Percentiles rank a stretch among this genome's conserved stretches.
phyloP scores from a whole-genome alignment of 1,284 basidiomycete genomes.

The Tausonia pullulans region DNA sequence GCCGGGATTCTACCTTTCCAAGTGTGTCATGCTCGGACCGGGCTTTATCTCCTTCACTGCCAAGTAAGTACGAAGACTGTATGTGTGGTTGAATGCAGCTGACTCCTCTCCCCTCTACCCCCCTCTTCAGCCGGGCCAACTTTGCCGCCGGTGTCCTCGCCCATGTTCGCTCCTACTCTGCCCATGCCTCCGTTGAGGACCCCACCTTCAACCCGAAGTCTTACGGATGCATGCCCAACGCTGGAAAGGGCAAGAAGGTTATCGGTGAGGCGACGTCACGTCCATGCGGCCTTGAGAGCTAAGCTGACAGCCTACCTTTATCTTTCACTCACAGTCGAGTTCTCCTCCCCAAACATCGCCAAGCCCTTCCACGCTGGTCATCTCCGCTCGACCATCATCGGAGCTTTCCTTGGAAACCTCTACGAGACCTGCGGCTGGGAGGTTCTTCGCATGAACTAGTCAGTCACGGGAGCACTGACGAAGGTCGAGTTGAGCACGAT shows the following conservation, averaged over 20 bases:
- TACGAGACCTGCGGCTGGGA: constrained; percentile 92
- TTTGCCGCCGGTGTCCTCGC: constrained; percentile 66
- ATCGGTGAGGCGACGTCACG: constrained; percentile 33
- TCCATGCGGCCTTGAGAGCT: background rate
- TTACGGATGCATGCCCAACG: constrained; percentile 57
- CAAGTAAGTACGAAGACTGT: constrained; percentile 31
- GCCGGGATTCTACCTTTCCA: constrained; percentile 43
- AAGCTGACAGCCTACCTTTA: background rate
- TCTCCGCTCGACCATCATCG: constrained; percentile 92
- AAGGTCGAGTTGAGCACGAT: background rate
- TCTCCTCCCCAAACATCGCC: constrained; percentile 95
- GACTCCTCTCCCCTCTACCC: background rate
- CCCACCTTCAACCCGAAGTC: constrained; percentile 45
- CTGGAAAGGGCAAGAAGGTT: constrained; percentile 68
- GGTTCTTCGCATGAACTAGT: constrained; percentile 81
- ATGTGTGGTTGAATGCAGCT: background rate
- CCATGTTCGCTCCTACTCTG: constrained; percentile 66
- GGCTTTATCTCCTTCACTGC: constrained; percentile 74
- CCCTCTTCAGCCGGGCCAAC: constrained; percentile 36
- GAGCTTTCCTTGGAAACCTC: constrained; percentile 81
- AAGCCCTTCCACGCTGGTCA: constrained; percentile 99
- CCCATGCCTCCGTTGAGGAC: constrained; percentile 33
- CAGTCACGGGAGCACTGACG: background rate
- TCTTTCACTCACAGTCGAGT: constrained; percentile 48
- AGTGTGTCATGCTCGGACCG: background rate